phyloP scores from a whole-genome alignment of 345 rosid genomes.

The Populus davidiana region DNA sequence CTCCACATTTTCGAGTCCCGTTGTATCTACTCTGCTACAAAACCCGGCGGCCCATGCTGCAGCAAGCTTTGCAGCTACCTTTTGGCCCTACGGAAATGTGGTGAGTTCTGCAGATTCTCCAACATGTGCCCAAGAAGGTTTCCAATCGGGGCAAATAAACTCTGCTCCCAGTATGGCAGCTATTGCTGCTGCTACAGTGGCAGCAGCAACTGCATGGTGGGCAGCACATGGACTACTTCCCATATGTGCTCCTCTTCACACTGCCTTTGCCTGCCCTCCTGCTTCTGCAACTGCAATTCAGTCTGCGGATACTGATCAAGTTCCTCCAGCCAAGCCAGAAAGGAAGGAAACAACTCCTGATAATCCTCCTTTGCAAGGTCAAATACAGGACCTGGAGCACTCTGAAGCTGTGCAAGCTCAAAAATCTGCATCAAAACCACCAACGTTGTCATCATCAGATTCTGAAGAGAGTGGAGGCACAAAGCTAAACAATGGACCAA shows the following conservation, averaged over 20 bases:
- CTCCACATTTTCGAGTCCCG: slow-evolving; percentile 67
- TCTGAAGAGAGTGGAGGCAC: slow-evolving; percentile 55
- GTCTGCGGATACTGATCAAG: slow-evolving; percentile 37
- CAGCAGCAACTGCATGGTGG: slow-evolving; percentile 99
- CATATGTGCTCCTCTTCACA: slow-evolving; percentile 60
- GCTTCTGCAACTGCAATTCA: slow-evolving; percentile 43
- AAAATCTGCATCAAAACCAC: slow-evolving; percentile 52
- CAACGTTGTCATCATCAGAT: slow-evolving; percentile 41
- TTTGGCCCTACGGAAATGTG: slow-evolving; percentile 64
- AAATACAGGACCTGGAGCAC: slow-evolving; percentile 37
- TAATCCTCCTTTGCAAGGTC: slow-evolving; percentile 38
- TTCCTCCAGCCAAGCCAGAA: slow-evolving; percentile 27
- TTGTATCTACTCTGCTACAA: slow-evolving; percentile 68
- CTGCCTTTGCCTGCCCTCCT: slow-evolving; percentile 52
- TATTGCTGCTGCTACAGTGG: slow-evolving; percentile 83
- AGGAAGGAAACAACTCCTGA: slow-evolving; percentile 33
- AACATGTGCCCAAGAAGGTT: slow-evolving; percentile 36
- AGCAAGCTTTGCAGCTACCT: slow-evolving; percentile 74
- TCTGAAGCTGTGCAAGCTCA: slow-evolving; percentile 58
- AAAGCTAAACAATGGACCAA: slow-evolving; percentile 29
- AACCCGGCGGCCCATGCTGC: slow-evolving; percentile 85
- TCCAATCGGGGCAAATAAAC: slow-evolving; percentile 42
- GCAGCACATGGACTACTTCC: slow-evolving; percentile 88
- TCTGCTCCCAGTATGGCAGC: slow-evolving; percentile 63
- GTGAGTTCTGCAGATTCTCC: slow-evolving; percentile 53